Conservation (phyloP, 306 rosid genomes). For the Begonia peltatifolia region DNA sequence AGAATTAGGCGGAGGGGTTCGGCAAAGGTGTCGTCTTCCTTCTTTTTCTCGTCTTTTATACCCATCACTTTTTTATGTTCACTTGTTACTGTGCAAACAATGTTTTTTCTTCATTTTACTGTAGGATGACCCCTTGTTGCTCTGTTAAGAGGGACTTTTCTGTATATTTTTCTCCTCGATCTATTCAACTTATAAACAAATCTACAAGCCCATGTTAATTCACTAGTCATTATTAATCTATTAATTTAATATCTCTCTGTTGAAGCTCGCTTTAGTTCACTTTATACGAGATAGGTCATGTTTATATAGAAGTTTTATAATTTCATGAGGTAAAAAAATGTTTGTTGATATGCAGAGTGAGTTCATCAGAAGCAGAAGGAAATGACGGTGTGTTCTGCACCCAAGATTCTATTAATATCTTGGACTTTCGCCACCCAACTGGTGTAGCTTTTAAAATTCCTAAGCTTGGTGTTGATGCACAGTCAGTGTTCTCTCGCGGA, state of each 20-base stretch:
- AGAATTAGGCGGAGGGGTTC: conserved; percentile 90
- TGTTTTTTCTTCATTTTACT: too few species aligned
- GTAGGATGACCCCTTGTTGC: too few species aligned
- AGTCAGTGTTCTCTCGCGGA: conserved; percentile 76
- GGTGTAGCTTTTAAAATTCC: conserved; percentile 83
- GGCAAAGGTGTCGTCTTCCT: conserved; percentile 48
- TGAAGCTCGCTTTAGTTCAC: too few species aligned
- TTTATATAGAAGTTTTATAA: too few species aligned
- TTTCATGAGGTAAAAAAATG: too few species aligned
- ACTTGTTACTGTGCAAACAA: not conserved
- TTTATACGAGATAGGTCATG: too few species aligned
- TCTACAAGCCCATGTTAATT: too few species aligned
- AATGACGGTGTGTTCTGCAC: conserved; percentile 92
- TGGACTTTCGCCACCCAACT: conserved; percentile 76
- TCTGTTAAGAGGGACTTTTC: too few species aligned
- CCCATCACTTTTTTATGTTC: conserved; percentile 6
- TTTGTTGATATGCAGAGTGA: conserved; percentile 34
- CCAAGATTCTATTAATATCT: conserved; percentile 46
- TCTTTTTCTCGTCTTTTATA: not conserved
- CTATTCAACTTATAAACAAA: too few species aligned
- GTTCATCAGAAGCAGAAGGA: conserved; percentile 88
- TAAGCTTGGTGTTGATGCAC: conserved; percentile 36
- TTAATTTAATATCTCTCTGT: too few species aligned
- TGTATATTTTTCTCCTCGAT: too few species aligned
- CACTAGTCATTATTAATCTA: too few species aligned